Percentiles rank a stretch among this genome's conserved stretches.
phyloP scores from a whole-genome alignment of 805 yeast genomes.

The Tetrapisispora namnaoensis region DNA sequence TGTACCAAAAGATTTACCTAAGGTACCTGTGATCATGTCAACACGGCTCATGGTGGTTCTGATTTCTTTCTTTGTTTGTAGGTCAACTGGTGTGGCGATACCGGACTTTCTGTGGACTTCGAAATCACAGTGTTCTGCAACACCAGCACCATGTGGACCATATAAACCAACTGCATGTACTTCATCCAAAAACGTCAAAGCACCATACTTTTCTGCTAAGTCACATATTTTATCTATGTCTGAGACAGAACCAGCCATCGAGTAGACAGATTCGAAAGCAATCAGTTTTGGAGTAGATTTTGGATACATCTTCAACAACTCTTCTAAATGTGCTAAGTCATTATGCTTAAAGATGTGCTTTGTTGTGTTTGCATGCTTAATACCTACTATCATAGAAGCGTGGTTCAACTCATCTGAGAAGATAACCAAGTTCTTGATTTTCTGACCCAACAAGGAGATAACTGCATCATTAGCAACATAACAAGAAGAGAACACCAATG shows the following conservation, averaged over 20 bases:
- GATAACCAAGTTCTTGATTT: slow-evolving; percentile 79
- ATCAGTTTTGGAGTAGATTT: slow-evolving; percentile 83
- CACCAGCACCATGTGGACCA: slow-evolving; percentile 99
- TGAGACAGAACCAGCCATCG: slow-evolving; percentile 97
- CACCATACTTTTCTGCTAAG: slow-evolving; percentile 95
- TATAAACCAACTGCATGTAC: slow-evolving; percentile 99
- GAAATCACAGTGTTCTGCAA: slow-evolving; percentile 92
- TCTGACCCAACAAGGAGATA: slow-evolving; percentile 80
- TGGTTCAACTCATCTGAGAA: slow-evolving; percentile 91
- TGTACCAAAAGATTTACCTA: slow-evolving; percentile 93
- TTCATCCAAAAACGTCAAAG: slow-evolving; percentile 92
- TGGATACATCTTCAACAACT: slow-evolving; percentile 68
- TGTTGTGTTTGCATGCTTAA: slow-evolving; percentile 76
- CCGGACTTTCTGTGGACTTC: slow-evolving; percentile 69
- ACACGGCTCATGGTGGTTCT: slow-evolving; percentile 56
- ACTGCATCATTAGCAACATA: slow-evolving; percentile 96
- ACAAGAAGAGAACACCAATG: slow-evolving; percentile 90
- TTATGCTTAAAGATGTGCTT: slow-evolving; percentile 92
- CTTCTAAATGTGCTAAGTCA: slow-evolving; percentile 75
- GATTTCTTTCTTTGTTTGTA: slow-evolving; percentile 1
- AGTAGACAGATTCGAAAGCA: slow-evolving; percentile 94
- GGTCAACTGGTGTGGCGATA: slow-evolving; percentile 38
- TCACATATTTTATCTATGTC: slow-evolving; percentile 90
- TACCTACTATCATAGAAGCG: slow-evolving; percentile 97
- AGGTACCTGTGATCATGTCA: slow-evolving; percentile 94